Percentiles rank a stretch among this genome's conserved stretches.
phyloP scores from a whole-genome alignment of 129 eudicot species.

The Chrysanthemum lavandulifolium region DNA sequence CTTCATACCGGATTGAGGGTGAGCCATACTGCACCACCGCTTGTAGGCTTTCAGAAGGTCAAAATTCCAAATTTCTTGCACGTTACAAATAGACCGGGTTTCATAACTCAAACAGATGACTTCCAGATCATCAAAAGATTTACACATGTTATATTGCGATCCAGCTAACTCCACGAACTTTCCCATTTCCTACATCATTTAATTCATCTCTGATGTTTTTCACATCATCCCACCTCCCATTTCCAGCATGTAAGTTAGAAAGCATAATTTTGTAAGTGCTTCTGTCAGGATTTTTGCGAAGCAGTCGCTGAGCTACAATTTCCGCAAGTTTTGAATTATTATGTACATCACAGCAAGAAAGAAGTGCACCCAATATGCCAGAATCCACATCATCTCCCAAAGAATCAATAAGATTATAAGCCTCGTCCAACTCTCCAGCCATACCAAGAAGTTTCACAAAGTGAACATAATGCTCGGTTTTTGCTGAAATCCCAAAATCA shows the following conservation, averaged over 20 bases:
- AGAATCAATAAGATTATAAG: slow-evolving; percentile 51
- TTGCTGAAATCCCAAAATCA: slow-evolving; percentile 54
- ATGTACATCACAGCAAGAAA: slow-evolving; percentile 67
- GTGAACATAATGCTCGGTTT: slow-evolving; percentile 66
- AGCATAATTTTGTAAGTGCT: slow-evolving; percentile 50
- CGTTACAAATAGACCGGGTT: neutral
- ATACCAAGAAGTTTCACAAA: slow-evolving; percentile 82
- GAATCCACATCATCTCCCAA: slow-evolving; percentile 53
- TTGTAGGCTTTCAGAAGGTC: neutral
- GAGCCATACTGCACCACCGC: neutral
- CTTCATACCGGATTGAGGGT: neutral
- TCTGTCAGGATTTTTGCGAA: slow-evolving; percentile 20
- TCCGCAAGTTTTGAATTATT: slow-evolving; percentile 53
- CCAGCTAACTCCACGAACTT: slow-evolving; percentile 71
- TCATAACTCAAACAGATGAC: neutral
- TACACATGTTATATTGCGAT: slow-evolving; percentile 24
- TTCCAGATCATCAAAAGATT: neutral
- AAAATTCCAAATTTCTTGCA: too few relatives aligned
- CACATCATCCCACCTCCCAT: slow-evolving; percentile 81
- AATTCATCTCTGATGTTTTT: slow-evolving; percentile 50
- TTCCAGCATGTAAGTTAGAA: slow-evolving; percentile 59
- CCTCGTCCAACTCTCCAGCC: slow-evolving; percentile 72
- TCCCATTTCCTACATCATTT: slow-evolving; percentile 33
- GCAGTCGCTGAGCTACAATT: slow-evolving; percentile 37
- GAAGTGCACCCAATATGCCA: slow-evolving; percentile 82